Conservation (phyloP, 441 rosid genomes). For the Flueggea neowawraea region DNA sequence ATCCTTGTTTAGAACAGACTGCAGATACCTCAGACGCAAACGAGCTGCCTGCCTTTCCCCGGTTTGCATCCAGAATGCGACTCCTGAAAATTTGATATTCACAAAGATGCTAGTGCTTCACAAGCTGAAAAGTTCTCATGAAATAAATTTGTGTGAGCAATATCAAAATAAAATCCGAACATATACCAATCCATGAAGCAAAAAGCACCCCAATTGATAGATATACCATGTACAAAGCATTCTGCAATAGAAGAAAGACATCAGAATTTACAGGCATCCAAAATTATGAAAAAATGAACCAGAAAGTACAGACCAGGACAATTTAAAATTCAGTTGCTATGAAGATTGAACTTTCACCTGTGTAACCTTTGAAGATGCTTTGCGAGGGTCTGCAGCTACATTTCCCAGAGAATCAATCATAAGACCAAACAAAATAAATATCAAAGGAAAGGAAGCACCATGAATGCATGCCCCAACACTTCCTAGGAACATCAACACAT, state of each 20-base stretch:
- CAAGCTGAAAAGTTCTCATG: too few species aligned
- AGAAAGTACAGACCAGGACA: background rate
- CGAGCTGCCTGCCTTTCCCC: constrained; percentile 86
- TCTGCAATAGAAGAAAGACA: constrained; percentile 28
- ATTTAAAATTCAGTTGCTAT: background rate
- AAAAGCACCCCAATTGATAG: constrained; percentile 50
- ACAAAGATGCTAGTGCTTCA: background rate
- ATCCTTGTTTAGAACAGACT: constrained; percentile 53
- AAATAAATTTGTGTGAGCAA: background rate
- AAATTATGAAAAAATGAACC: too few species aligned
- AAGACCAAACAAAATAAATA: constrained; percentile 60
- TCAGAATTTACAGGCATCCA: too few species aligned
- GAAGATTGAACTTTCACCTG: constrained; percentile 31
- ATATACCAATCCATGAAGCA: constrained; percentile 75
- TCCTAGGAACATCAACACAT: constrained; percentile 53
- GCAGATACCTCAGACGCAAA: constrained; percentile 64
- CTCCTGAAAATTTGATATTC: constrained; percentile 31
- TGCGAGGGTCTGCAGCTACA: constrained; percentile 46
- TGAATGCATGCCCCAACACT: constrained; percentile 55
- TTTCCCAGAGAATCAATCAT: constrained; percentile 76
- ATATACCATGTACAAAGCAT: constrained; percentile 69
- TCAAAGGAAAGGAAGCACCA: constrained; percentile 67
- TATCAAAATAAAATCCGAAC: constrained; percentile 1
- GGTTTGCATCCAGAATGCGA: constrained; percentile 81
- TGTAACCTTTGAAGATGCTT: constrained; percentile 50